Evolutionary conservation across 2,329 filamentous ascomycete species (phyloP), one percentile per base, ranked within the genome.

Genomic region (Fusarium xylarioides): DNA sequence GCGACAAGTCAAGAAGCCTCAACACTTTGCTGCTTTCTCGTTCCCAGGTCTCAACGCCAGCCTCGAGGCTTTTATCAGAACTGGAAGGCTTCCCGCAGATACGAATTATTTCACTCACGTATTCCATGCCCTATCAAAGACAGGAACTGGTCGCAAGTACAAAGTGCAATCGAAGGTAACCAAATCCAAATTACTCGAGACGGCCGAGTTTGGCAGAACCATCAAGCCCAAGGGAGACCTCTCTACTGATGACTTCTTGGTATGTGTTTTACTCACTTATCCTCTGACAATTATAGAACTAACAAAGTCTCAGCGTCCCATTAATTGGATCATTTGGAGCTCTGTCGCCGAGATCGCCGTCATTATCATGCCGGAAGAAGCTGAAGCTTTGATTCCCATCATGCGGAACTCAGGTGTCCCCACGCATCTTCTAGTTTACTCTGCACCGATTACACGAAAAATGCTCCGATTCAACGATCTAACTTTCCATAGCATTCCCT

Each of bases 251-350:
- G 74, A 76, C 19, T 77, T 77, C 49, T 42, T 77, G 49, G 75
- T 77, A 67, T 53, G 72, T 64, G 35, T 16, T 12, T 6, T 4
- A 7, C 21, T 42, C 21, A 7, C 19, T 54, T 52, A 35, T 26
- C 7, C n/a, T 35, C 18, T 19, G 4, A 35, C 7, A 2, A 32
- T 26, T n/a, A 21, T 21, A 15, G 12, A 38, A 53, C 72, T 76
- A n/a, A 76, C 52, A 23, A 18, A 32, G 10, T n/a, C 38, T 74
- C 70, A 85, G 64, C 81, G 84, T 5, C 82, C 86, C 0, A 86
- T 91, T 0, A 87, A 89, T 32, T 93, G 89, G 90, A 74, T 92
- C 3, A 76, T 92, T 0, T 91, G 86, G 85, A 88, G 86, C 62
- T 74, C 73, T 0, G n/a, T 77, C 1, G 80, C 80, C 1, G 77